phyloP scores from a whole-genome alignment of 2,329 filamentous ascomycete genomes.

The Claviceps cyperi region DNA sequence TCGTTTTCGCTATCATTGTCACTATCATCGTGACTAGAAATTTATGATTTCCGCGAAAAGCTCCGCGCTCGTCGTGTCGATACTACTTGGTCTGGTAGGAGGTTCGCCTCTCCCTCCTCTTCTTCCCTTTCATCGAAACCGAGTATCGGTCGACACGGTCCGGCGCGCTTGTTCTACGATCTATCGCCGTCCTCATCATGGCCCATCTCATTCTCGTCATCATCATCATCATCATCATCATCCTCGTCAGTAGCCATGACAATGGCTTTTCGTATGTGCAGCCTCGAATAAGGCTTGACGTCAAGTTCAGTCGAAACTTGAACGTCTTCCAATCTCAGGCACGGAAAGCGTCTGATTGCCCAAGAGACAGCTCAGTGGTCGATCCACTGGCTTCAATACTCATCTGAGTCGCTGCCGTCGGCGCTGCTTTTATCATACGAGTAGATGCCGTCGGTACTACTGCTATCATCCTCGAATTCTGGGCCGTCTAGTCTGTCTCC shows the following conservation, averaged over 20 bases:
- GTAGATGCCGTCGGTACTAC: too few relatives aligned
- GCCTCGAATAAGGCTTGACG: conserved; percentile 1
- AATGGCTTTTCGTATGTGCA: conserved; percentile 14
- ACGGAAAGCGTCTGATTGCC: background rate
- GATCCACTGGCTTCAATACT: conserved; percentile 26
- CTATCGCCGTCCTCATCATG: conserved; percentile 12
- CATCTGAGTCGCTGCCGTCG: conserved; percentile 9
- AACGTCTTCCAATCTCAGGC: conserved; percentile 3
- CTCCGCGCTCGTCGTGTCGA: background rate
- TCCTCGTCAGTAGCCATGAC: conserved; percentile 14
- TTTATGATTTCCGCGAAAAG: background rate
- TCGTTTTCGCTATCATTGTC: background rate
- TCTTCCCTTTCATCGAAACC: conserved; percentile 2
- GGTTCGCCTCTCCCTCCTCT: background rate
- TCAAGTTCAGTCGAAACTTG: conserved; percentile 1
- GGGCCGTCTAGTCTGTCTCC: background rate
- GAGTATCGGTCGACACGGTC: background rate
- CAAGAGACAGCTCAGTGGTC: conserved; percentile 15
- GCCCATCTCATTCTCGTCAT: conserved; percentile 13
- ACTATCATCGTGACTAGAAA: conserved; percentile 3
- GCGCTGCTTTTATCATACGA: too few relatives aligned
- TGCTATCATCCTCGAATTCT: too few relatives aligned
- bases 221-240: background rate
- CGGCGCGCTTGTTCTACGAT: background rate
- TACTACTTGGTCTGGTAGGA: background rate